Evolutionary conservation across 1,284 basidiomycete species (phyloP), one percentile per base, ranked within the genome.

Genomic region (Schizophyllum commune): DNA sequence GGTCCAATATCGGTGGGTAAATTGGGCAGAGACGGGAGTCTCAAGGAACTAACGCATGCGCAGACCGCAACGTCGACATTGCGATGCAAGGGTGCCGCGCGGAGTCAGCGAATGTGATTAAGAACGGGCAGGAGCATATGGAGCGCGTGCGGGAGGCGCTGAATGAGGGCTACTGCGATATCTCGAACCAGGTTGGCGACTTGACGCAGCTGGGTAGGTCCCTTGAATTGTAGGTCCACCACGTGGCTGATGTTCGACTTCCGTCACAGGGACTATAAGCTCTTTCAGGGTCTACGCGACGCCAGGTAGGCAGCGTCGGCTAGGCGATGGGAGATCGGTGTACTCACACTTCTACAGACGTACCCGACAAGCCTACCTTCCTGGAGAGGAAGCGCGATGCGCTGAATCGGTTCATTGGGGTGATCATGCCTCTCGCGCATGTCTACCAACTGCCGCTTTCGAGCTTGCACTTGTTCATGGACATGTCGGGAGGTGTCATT

Each of bases 381-480:
- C 74, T 89, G 60, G 63, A 72, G 33, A 70, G 70, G 17, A 87
- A 86, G 68, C 74, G 73, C n/a, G 80, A 84, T 33, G 67, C 77
- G 0, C 71, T 92, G 22, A 81, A 78, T 20, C 81, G 90, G n/a
- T 94, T 94, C 69, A 82, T 89, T 33, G 77, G 83, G 52, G 74
- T 89, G 11, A 78, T 92, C 56, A 75, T 71, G 4, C 75, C 81
- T 0, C 75, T 92, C 17, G 77, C 83, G 15, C 71, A 77, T 54
- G 74, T 91, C 32, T 92, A 89, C 69, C 76, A 77, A 55, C 78
- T 92, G 32, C 84, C 88, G 0, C 77, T 85, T 17, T 77, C 83
- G 0, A 89, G 88, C 60, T 69, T 98, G 65, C 92, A 96, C 68
- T 82, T 99, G 2, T 98, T 98, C 72, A 90, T 88, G 73, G 95